Conservation (phyloP, 2,329 filamentous ascomycete species). For the Fonsecaea pugnacius region DNA sequence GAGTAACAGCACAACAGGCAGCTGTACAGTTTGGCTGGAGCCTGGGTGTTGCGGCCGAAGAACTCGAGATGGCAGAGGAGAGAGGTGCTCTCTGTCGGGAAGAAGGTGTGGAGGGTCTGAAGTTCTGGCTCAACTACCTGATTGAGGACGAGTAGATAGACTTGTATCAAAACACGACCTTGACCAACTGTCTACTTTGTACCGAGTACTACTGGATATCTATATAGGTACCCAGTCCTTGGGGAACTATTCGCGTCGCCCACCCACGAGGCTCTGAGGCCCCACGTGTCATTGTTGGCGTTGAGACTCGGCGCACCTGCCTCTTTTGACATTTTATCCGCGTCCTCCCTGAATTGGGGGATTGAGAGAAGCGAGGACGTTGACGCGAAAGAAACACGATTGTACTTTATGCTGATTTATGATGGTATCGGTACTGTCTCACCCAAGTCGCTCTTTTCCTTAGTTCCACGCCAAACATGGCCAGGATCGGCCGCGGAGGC, state of each 20-base stretch:
- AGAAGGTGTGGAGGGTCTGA: constrained; percentile 85
- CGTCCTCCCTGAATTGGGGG: constrained; percentile 3
- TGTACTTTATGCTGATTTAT: not conserved
- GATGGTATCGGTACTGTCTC: constrained; percentile 25
- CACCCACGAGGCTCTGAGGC: constrained; percentile 2
- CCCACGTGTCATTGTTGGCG: constrained; percentile 4
- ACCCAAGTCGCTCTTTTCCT: constrained; percentile 37
- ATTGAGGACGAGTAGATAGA: constrained; percentile 31
- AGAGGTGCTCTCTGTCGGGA: constrained; percentile 84
- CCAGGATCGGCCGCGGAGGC: constrained; percentile 69
- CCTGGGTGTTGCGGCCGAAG: constrained; percentile 90
- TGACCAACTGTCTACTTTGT: not conserved
- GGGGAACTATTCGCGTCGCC: not conserved
- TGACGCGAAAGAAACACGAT: not conserved
- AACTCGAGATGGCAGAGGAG: constrained; percentile 97
- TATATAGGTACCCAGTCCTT: too few relatives aligned
- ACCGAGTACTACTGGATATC: not conserved
- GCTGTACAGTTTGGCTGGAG: constrained; percentile 96
- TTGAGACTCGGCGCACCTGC: constrained; percentile 24
- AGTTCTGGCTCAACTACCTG: constrained; percentile 84
- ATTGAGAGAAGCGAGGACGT: not conserved
- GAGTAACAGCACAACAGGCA: constrained; percentile 85
- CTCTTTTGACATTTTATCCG: constrained; percentile 9
- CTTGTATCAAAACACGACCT: not conserved
- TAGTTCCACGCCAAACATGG: constrained; percentile 42